Evolutionary conservation across 2,329 filamentous ascomycete genomes (phyloP), one percentile per base, ranked within the genome.

Genomic region (Aspergillus versicolor): DNA sequence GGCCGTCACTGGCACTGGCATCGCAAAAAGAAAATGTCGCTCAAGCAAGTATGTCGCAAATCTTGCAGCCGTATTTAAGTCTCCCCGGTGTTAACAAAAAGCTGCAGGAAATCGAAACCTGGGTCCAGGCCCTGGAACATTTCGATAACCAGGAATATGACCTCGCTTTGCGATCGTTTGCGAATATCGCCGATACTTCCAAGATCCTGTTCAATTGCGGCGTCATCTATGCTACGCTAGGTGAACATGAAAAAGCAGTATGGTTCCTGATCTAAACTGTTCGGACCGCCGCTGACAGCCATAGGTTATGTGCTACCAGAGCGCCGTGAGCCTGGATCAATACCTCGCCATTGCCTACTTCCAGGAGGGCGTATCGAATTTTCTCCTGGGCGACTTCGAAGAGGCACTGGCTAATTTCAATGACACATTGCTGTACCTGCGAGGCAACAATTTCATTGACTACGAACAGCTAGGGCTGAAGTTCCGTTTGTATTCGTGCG

Each of bases 141-240:
- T 99, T 99, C 79, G 94, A 99, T 78, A 94, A 93, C 78, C 96
- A 96, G 78, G 91, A 99, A 71, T 97, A 96, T 77, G 93, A 97
- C 70, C 89, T 93, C 64, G 87, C 94, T 27, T 79, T 97, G 61
- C 84, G 82, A 66, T 85, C 90, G 60, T 97, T 99, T 71, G 89
- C 91, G 61, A 85, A 82, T 65, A 96, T 99, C 69, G 84, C 89
- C 60, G 94, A 97, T 73, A 99, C 94, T 0, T 97, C 94, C 66
- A 97, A 96, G 81, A 99, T 99, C 61, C 82, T 96, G 60, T 99
- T 99, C 82, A 99, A 99, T 71, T 95, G 93, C 76, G 94, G 94
- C 66, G 93, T 99, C 40, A 97, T 99, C 67, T 90, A 97, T 79
- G 94, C 94, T 40, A 97, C 94, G 0, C 82, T 99, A 17, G 94